These are phyloP conservation scores for Ceratocystis variospora DNA, from an alignment of 2,329 filamentous ascomycete species.

Conservation along the genomic window DNA sequence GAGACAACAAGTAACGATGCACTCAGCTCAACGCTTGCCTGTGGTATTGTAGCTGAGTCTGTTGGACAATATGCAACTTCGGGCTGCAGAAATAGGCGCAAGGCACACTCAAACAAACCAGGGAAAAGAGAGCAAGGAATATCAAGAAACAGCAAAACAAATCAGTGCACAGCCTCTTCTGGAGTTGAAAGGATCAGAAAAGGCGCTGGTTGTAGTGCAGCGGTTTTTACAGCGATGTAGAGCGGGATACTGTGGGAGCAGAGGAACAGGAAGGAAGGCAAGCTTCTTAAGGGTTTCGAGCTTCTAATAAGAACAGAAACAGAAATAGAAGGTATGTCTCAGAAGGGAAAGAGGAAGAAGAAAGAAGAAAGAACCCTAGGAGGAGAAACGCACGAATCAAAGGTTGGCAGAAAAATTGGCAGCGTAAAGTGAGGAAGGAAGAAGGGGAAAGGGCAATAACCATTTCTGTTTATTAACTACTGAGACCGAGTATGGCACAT, in stretches of 20 bases:
- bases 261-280: not conserved
- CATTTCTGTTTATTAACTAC: not conserved
- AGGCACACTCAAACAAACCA: too few species aligned
- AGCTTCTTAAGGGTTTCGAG: not conserved
- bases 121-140: not conserved
- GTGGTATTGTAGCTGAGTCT: too few species aligned
- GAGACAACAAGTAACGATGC: not conserved
- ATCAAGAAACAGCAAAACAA: not conserved
- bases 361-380: not conserved
- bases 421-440: not conserved
- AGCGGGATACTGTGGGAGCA: not conserved
- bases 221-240: too few species aligned
- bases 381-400: constrained; percentile 1
- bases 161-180: not conserved
- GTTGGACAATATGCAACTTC: not conserved
- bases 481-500: not conserved
- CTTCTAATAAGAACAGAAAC: not conserved
- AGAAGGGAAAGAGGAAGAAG: not conserved
- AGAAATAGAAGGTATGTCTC: not conserved
- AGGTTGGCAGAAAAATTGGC: not conserved
- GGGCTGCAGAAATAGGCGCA: not conserved
- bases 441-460: not conserved
- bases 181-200: not conserved
- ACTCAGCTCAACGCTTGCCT: not conserved
- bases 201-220: too few species aligned